Conservation (phyloP, 176 grass and related monocot genomes). For the Musa schizocarpa region DNA sequence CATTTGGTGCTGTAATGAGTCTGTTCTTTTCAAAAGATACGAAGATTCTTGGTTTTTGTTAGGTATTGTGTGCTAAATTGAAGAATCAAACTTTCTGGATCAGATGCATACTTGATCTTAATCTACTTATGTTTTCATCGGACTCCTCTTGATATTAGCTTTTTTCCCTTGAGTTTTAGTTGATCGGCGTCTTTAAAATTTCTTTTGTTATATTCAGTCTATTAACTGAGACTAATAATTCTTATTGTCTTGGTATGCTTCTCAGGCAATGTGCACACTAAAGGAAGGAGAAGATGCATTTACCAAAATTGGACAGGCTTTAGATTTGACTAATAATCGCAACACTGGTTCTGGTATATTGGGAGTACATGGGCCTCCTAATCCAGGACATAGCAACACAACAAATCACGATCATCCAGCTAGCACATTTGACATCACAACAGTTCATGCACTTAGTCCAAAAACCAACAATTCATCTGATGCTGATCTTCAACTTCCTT, state of each 20-base stretch:
- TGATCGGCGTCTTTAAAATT: too few relatives aligned
- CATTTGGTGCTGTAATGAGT: too few relatives aligned
- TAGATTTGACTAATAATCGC: conserved; percentile 45
- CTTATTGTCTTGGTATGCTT: conserved; percentile 9
- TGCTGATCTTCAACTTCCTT: conserved; percentile 43
- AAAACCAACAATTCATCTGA: conserved; percentile 35
- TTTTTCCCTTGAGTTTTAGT: too few relatives aligned
- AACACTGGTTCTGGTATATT: conserved; percentile 48
- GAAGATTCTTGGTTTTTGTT: too few relatives aligned
- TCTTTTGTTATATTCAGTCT: too few relatives aligned
- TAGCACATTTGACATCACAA: conserved; percentile 23
- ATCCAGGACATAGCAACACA: conserved; percentile 58
- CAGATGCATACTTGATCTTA: too few relatives aligned
- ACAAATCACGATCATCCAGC: conserved; percentile 38
- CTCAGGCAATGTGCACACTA: conserved; percentile 62
- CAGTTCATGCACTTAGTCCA: conserved; percentile 13
- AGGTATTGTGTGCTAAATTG: too few relatives aligned
- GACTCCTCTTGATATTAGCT: too few relatives aligned
- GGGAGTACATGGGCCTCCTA: conserved; percentile 59
- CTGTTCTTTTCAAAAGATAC: too few relatives aligned
- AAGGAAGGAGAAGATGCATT: conserved; percentile 65
- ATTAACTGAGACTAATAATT: background rate
- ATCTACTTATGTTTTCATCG: background rate
- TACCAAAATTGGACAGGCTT: conserved; percentile 70
- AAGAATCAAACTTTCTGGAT: too few relatives aligned